phyloP scores from a whole-genome alignment of 129 eudicot genomes.

The Arctium lappa region DNA sequence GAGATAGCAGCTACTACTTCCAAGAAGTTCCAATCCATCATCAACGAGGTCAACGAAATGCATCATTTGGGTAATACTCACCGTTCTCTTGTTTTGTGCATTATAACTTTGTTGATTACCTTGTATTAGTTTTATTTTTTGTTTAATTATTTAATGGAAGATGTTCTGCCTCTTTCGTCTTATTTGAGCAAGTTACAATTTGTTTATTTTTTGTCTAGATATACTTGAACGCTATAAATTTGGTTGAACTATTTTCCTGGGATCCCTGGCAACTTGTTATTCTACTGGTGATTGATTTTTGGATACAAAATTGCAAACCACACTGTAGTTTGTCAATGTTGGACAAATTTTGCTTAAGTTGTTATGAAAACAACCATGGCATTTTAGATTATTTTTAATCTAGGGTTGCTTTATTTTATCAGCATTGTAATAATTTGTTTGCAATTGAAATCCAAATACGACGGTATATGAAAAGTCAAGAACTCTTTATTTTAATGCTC shows the following conservation, averaged over 20 bases:
- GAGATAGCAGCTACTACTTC: slow-evolving; percentile 41
- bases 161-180: neutral
- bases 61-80: slow-evolving; percentile 46
- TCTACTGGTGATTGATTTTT: neutral
- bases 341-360: neutral
- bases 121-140: neutral
- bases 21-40: slow-evolving; percentile 32
- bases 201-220: neutral
- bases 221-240: neutral
- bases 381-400: too few relatives aligned
- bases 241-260: neutral
- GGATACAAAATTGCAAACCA: neutral
- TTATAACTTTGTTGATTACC: too few relatives aligned
- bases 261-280: neutral
- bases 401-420: neutral
- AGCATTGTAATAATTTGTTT: neutral
- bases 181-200: neutral
- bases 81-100: neutral
- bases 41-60: slow-evolving; percentile 48
- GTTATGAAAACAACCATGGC: neutral
- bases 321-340: neutral
- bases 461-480: neutral
- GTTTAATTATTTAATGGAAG: neutral
- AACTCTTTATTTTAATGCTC: neutral
- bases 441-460: neutral